phyloP scores from a whole-genome alignment of 768 basidiomycete species.

The Pisolithus albus region DNA sequence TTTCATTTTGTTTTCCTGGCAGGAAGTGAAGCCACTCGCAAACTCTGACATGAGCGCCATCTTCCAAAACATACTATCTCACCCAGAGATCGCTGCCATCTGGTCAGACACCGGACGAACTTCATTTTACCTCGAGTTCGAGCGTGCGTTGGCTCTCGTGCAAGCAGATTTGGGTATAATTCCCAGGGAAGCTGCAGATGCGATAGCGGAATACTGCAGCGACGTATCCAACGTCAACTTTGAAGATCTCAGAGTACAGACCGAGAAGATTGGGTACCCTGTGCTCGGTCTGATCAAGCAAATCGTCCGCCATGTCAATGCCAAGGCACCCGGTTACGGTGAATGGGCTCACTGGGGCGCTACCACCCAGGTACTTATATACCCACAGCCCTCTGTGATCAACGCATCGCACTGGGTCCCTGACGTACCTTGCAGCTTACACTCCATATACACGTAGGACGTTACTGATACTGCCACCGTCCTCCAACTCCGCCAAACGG shows the following conservation, averaged over 20 bases:
- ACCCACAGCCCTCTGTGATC: background rate
- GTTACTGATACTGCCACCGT: constrained; percentile 43
- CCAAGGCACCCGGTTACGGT: constrained; percentile 28
- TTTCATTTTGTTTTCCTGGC: too few relatives aligned
- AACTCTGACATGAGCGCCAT: constrained; percentile 11
- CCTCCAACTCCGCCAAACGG: constrained; percentile 36
- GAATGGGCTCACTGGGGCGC: constrained; percentile 46
- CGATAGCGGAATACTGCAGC: constrained; percentile 30
- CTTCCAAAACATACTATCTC: constrained; percentile 37
- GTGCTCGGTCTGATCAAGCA: constrained; percentile 40
- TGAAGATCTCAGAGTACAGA: constrained; percentile 32
- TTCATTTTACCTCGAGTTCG: constrained; percentile 22
- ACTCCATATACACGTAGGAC: constrained; percentile 25
- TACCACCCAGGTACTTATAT: constrained; percentile 36
- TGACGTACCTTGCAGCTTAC: background rate
- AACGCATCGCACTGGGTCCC: background rate
- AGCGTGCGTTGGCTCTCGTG: constrained; percentile 29
- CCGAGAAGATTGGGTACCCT: constrained; percentile 39
- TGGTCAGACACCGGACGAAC: constrained; percentile 34
- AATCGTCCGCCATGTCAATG: constrained; percentile 34
- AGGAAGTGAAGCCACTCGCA: too few relatives aligned
- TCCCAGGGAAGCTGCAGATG: constrained; percentile 31
- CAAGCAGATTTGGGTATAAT: constrained; percentile 36
- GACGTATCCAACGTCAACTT: constrained; percentile 33
- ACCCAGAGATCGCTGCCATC: constrained; percentile 29